These are phyloP conservation scores for Quercus alba DNA, from an alignment of 306 rosid genomes.

Conservation along the genomic window DNA sequence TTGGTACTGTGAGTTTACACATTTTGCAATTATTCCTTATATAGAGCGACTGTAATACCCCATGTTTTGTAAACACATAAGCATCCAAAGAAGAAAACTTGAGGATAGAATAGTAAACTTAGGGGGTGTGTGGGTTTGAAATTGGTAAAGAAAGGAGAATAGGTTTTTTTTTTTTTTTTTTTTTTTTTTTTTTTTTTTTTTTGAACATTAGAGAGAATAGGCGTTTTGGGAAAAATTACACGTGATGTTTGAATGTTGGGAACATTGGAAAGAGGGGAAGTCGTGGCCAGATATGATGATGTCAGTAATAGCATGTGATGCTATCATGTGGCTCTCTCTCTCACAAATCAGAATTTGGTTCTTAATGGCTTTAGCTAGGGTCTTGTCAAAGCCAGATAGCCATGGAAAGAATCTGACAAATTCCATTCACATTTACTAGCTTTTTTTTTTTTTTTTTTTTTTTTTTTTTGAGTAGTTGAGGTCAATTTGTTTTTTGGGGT, in stretches of 20 bases:
- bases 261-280: conserved; percentile 41
- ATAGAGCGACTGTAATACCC: conserved; percentile 6
- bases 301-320: conserved; percentile 63
- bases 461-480: not conserved
- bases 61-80: not conserved
- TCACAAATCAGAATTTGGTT: not conserved
- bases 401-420: conserved; percentile 31
- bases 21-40: conserved; percentile 1
- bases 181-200: too few species aligned
- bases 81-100: not conserved
- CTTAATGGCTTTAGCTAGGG: conserved; percentile 18
- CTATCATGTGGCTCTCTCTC: conserved; percentile 50
- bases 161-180: not conserved
- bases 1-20: conserved; percentile 6
- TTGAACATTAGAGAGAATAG: not conserved
- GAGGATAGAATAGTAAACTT: not conserved
- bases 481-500: too few species aligned
- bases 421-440: conserved; percentile 35
- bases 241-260: conserved; percentile 71
- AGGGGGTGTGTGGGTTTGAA: not conserved
- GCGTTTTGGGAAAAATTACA: conserved; percentile 27
- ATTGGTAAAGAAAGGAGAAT: not conserved
- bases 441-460: conserved; percentile 19
- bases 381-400: conserved; percentile 25
- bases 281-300: conserved; percentile 71